A percentile compares a stretch with the other conserved stretches of the same genome.
phyloP scores from a whole-genome alignment of 169 alveolate species.

The Sarcocystis neurona region DNA sequence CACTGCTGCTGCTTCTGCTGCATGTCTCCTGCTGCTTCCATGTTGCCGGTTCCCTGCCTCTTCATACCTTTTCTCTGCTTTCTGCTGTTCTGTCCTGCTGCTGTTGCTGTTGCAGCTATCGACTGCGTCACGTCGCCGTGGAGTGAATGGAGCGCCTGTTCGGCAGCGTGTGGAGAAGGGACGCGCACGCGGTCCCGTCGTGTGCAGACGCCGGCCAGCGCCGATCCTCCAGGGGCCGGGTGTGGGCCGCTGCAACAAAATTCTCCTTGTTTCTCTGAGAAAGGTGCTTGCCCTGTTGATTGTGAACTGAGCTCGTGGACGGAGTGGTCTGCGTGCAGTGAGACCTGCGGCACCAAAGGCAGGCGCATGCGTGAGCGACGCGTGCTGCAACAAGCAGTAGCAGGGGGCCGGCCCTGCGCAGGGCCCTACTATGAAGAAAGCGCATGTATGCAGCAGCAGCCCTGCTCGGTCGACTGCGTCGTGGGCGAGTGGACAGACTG shows the following conservation, averaged over 20 bases:
- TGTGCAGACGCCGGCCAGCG: slow-evolving; percentile 53
- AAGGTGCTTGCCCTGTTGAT: slow-evolving; percentile 66
- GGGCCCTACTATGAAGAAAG: slow-evolving; percentile 31
- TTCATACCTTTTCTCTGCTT: neutral
- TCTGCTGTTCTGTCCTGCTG: neutral
- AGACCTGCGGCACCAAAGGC: slow-evolving; percentile 66
- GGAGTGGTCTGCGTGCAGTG: slow-evolving; percentile 74
- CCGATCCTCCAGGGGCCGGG: slow-evolving; percentile 63
- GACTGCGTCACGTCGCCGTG: slow-evolving; percentile 72
- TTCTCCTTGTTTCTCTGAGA: slow-evolving; percentile 29
- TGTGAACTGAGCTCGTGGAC: slow-evolving; percentile 72
- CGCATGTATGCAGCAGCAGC: slow-evolving; percentile 42
- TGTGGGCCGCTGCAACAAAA: slow-evolving; percentile 58
- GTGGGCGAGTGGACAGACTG: slow-evolving; percentile 73
- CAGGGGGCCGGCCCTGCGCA: slow-evolving; percentile 59
- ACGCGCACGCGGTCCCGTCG: slow-evolving; percentile 53
- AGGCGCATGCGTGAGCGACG: slow-evolving; percentile 47
- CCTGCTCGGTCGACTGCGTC: slow-evolving; percentile 63
- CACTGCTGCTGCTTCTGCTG: no score
- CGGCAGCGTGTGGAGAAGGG: slow-evolving; percentile 71
- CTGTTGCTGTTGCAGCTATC: slow-evolving; percentile 56
- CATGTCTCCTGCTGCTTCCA: no score
- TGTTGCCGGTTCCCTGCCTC: no score
- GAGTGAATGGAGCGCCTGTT: slow-evolving; percentile 71
- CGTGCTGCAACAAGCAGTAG: slow-evolving; percentile 30